Evolutionary conservation across 805 yeast species (phyloP).

Genomic region (Ascoidea tarda): DNA sequence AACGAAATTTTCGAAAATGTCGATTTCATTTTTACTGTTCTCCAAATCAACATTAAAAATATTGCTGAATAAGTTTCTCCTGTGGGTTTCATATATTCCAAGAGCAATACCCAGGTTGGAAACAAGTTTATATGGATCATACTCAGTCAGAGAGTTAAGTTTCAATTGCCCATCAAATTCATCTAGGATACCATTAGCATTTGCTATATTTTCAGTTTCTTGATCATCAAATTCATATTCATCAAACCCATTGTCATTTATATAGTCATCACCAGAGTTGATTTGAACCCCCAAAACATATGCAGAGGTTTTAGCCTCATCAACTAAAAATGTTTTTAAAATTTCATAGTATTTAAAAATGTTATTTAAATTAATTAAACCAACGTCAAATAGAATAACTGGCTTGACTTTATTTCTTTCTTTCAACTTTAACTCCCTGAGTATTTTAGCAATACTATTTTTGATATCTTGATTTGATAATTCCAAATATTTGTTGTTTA

Average conservation of each 20-base stretch:
- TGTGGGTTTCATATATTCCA: neutral
- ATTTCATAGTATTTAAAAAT: constrained; percentile 8
- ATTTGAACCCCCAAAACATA: constrained; percentile 21
- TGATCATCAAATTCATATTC: neutral
- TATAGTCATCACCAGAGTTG: constrained; percentile 26
- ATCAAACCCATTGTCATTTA: neutral
- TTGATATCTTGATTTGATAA: neutral
- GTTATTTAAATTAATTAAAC: constrained; percentile 12
- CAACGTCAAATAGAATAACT: constrained; percentile 17
- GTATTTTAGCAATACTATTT: neutral
- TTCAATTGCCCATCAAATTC: no score
- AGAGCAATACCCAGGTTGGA: no score
- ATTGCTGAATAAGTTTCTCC: no score
- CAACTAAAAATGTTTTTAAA: constrained; percentile 11
- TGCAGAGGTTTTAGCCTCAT: constrained; percentile 1
- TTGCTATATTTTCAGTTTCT: neutral
- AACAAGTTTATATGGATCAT: neutral
- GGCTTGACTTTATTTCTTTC: neutral
- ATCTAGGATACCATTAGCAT: neutral
- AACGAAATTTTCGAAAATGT: neutral
- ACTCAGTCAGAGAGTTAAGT: no score
- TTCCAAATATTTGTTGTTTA: constrained; percentile 9
- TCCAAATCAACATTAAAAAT: no score
- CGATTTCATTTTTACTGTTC: neutral
- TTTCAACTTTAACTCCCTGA: neutral